Conservation (phyloP, 345 rosid genomes). For the Euclidium syriacum region DNA sequence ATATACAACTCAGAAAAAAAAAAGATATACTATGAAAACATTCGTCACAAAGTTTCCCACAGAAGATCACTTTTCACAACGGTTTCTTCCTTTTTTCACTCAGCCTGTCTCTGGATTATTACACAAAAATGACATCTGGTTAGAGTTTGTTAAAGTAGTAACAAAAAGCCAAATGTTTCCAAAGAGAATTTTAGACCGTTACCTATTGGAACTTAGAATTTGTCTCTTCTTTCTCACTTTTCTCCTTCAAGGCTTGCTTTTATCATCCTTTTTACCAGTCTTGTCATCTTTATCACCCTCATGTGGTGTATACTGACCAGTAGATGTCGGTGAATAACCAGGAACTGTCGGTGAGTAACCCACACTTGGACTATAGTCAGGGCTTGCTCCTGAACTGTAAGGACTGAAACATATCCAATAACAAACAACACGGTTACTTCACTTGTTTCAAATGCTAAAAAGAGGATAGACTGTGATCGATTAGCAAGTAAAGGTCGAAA, state of each 20-base stretch:
- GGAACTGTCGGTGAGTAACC: slow-evolving; percentile 85
- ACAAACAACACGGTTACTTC: background rate
- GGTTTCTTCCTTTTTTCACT: slow-evolving; percentile 13
- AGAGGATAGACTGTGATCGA: background rate
- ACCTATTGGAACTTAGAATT: slow-evolving; percentile 4
- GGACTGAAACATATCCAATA: slow-evolving; percentile 40
- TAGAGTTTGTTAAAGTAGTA: background rate
- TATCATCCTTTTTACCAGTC: slow-evolving; percentile 29
- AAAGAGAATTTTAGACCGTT: slow-evolving; percentile 6
- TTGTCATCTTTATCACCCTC: slow-evolving; percentile 48
- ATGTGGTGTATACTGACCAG: slow-evolving; percentile 76
- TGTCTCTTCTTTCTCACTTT: background rate
- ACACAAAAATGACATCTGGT: slow-evolving; percentile 4
- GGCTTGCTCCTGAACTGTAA: slow-evolving; percentile 63
- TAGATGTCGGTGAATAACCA: slow-evolving; percentile 74
- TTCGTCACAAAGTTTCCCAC: background rate
- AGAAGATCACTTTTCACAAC: background rate
- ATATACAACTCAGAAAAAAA: slow-evolving; percentile 5
- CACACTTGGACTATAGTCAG: slow-evolving; percentile 82
- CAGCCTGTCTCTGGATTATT: background rate
- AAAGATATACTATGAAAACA: slow-evolving; percentile 3
- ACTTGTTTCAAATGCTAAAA: background rate
- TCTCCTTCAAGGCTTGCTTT: slow-evolving; percentile 18
- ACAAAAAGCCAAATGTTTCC: background rate
- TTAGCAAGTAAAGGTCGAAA: slow-evolving; percentile 10